These are phyloP conservation scores for Lathyrus aphaca DNA, from an alignment of 306 rosid species.

Conservation along the genomic window DNA sequence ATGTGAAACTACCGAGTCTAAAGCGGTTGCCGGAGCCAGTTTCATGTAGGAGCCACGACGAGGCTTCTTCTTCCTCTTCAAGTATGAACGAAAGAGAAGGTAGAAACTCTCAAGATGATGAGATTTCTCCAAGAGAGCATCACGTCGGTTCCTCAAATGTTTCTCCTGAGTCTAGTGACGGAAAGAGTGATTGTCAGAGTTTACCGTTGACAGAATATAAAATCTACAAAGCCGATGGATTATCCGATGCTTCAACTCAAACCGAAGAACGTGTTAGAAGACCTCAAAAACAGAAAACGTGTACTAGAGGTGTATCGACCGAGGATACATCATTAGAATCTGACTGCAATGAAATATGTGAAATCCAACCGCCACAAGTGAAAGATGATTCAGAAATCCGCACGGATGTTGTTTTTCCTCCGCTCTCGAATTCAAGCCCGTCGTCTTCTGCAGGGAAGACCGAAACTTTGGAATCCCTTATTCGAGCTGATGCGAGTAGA, in stretches of 20 bases:
- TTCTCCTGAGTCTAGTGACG: constrained; percentile 65
- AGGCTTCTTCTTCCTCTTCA: constrained; percentile 82
- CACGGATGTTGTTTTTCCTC: constrained; percentile 59
- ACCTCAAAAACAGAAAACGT: constrained; percentile 58
- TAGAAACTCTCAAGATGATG: constrained; percentile 73
- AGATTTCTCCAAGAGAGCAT: constrained; percentile 53
- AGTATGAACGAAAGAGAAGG: constrained; percentile 76
- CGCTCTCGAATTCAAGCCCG: constrained; percentile 60
- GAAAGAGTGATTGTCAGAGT: constrained; percentile 65
- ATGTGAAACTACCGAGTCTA: constrained; percentile 60
- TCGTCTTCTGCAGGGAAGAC: constrained; percentile 79
- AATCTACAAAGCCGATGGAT: constrained; percentile 71
- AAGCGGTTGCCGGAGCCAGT: constrained; percentile 75
- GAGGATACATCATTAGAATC: constrained; percentile 68
- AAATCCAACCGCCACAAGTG: constrained; percentile 38
- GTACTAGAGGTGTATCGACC: constrained; percentile 88
- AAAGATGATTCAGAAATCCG: constrained; percentile 60
- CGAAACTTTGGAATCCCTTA: constrained; percentile 85
- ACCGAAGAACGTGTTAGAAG: constrained; percentile 67
- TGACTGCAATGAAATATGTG: constrained; percentile 51
- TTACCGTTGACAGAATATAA: constrained; percentile 73
- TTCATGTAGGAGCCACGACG: constrained; percentile 70
- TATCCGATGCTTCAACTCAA: constrained; percentile 88
- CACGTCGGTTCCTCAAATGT: constrained; percentile 56
- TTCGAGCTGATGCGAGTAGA: constrained; percentile 85